Evolutionary conservation across 805 yeast genomes (phyloP).

Genomic region (Saccharomycopsis fodiens): DNA sequence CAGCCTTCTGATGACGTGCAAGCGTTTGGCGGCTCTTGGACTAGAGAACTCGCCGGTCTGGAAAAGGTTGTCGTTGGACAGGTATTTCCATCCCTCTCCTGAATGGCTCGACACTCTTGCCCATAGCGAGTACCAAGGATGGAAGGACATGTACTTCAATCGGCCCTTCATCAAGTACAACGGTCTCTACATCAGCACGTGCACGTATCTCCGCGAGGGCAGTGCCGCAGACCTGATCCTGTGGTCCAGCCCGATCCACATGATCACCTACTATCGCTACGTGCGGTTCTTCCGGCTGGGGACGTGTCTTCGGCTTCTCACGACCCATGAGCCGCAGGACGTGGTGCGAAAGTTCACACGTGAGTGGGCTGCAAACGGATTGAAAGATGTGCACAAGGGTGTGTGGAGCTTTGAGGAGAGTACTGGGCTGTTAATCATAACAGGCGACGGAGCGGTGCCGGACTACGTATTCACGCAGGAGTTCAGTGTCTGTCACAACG

Average conservation of each 20-base stretch:
- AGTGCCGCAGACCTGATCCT: constrained; percentile 55
- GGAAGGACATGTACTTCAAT: constrained; percentile 45
- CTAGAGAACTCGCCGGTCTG: constrained; percentile 15
- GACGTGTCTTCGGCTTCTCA: constrained; percentile 55
- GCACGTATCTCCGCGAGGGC: constrained; percentile 81
- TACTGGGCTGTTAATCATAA: constrained; percentile 28
- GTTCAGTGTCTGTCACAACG: constrained; percentile 51
- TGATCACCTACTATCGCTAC: constrained; percentile 85
- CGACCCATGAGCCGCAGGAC: constrained; percentile 61
- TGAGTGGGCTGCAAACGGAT: constrained; percentile 25
- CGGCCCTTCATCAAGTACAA: constrained; percentile 74
- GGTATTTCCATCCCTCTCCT: neutral
- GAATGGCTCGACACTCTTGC: constrained; percentile 4
- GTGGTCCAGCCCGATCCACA: constrained; percentile 69
- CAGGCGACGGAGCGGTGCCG: constrained; percentile 41
- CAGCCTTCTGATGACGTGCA: constrained; percentile 50
- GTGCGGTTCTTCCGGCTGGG: constrained; percentile 78
- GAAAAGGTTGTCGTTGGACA: constrained; percentile 4
- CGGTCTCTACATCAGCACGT: constrained; percentile 81
- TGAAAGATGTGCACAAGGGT: constrained; percentile 39
- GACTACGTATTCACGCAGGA: constrained; percentile 58
- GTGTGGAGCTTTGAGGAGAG: constrained; percentile 51
- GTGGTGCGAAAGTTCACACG: constrained; percentile 51
- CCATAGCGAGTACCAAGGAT: constrained; percentile 20
- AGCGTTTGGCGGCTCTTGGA: constrained; percentile 29